Evolutionary conservation across 1,284 basidiomycete genomes (phyloP).

Genomic region (Sanghuangporus sanghuang): DNA sequence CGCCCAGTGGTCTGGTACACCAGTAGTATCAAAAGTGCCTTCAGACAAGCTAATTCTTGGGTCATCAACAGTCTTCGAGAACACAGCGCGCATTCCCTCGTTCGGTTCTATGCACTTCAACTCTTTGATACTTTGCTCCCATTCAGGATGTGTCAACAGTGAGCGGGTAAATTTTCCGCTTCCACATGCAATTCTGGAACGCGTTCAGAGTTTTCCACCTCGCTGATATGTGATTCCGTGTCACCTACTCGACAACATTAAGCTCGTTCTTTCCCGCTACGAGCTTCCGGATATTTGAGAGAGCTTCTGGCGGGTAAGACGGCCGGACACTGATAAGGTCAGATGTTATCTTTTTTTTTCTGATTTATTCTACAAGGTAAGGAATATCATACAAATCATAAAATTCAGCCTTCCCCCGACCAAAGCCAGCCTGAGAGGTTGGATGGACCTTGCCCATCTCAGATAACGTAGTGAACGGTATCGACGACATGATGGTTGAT

Average conservation of each 20-base stretch:
- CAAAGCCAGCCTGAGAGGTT: slow-evolving; percentile 24
- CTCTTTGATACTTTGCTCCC: slow-evolving; percentile 41
- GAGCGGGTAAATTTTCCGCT: slow-evolving; percentile 79
- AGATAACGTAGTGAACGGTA: neutral
- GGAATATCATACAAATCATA: slow-evolving; percentile 22
- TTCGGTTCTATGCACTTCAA: slow-evolving; percentile 69
- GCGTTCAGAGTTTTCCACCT: neutral
- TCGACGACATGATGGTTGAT: neutral
- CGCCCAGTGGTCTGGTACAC: slow-evolving; percentile 61
- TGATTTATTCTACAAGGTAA: neutral
- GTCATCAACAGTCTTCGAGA: slow-evolving; percentile 46
- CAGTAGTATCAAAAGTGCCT: slow-evolving; percentile 61
- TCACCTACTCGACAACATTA: slow-evolving; percentile 25
- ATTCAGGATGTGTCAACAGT: slow-evolving; percentile 56
- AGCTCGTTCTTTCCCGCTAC: slow-evolving; percentile 16
- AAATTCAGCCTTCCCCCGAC: slow-evolving; percentile 24
- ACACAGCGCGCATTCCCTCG: slow-evolving; percentile 62
- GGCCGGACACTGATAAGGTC: slow-evolving; percentile 21
- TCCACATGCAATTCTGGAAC: slow-evolving; percentile 30
- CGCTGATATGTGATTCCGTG: neutral
- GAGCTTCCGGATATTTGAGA: slow-evolving; percentile 20
- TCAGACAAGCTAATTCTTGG: slow-evolving; percentile 43
- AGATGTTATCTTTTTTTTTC: neutral
- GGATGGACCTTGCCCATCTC: slow-evolving; percentile 20
- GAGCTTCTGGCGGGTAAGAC: slow-evolving; percentile 23